Conservation (phyloP, 163 green algal genomes). For the Chloromonas sp. region DNA sequence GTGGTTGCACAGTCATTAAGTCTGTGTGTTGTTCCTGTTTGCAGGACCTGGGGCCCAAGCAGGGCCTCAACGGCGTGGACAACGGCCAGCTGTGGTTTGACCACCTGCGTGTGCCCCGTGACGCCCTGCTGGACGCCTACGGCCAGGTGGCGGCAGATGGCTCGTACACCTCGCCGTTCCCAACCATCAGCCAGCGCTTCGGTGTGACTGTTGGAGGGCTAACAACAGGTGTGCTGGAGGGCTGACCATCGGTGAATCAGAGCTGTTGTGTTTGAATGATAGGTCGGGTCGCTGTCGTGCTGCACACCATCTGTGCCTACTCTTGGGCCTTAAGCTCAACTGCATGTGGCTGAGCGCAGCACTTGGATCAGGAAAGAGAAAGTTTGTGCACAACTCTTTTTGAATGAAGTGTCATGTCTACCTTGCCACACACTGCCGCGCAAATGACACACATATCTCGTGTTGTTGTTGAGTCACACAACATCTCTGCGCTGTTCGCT, state of each 20-base stretch:
- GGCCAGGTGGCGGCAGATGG: conserved; percentile 20
- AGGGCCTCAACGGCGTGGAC: conserved; percentile 69
- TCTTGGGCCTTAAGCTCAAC: too few species aligned
- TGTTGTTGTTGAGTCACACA: not conserved
- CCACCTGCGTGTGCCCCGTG: conserved; percentile 64
- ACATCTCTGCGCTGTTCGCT: not conserved
- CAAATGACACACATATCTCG: not conserved
- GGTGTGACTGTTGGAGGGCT: conserved; percentile 76
- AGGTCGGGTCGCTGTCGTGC: not conserved
- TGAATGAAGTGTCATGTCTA: not conserved
- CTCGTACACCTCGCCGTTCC: conserved; percentile 57
- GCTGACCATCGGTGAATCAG: conserved; percentile 56
- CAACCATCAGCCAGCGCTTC: conserved; percentile 64
- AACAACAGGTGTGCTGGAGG: conserved; percentile 70
- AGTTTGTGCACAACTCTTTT: too few species aligned
- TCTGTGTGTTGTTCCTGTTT: not conserved
- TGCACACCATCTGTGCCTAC: not conserved
- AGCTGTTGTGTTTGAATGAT: not conserved
- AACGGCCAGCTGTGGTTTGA: conserved; percentile 75
- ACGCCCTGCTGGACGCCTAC: conserved; percentile 71
- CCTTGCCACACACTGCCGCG: not conserved
- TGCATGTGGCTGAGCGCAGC: too few species aligned
- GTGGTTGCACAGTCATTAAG: too few species aligned
- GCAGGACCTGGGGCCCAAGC: conserved; percentile 22
- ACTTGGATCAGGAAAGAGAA: too few species aligned